Base-by-base conservation (phyloP, 257 asterid genomes). In the Solanum paucissectum region DNA sequence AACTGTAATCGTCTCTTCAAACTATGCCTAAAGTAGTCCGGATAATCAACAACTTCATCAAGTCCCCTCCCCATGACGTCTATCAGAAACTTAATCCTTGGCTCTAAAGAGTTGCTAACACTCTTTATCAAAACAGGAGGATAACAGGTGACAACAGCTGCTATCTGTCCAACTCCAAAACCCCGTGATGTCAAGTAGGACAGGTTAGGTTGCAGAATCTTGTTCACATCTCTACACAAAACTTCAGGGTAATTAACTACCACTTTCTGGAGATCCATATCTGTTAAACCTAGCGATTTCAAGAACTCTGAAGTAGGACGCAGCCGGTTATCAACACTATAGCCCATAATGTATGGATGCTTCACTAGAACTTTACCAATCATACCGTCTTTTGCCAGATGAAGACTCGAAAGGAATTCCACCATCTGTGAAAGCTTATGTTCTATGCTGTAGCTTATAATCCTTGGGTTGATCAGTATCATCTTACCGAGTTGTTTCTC, bases 41-140 rank as follows among this genome's bases (percentile, higher is more conserved):
- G 99, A 89, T 94, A 97, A 42, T 92, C 98, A 81, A 90, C 98
- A 88, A 91, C 93, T 88, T 97, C 99, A 3, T 89, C 91, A 21
- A 97, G 93, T 90, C 46, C 83, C 87, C 99, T 93, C 64, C 95
- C 95, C 99, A 97, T 97, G 87, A 94, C 98, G 83, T 97, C 87
- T 71, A 91, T 90, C 94, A 97, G 91, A 92, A 95, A 97, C 92
- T 92, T 92, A 76, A 97, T 94, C 89, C 98, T 95, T 21, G 99
- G 99, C 21, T 94, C 94, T 90, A 97, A 84, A 68, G 98, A 97
- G 86, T 97, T 92, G 84, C 79, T 85, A 27, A 89, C 92, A 64
- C 99, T 97, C 94, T 97, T 97, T 85, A 97, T 95, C 92, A 97
- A 90, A 88, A 97, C 94, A 2, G 93, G 99, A 85, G 99, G 99